Evolutionary conservation across 2,329 filamentous ascomycete species (phyloP), one percentile per base, ranked within the genome.

Genomic region (Xylaria multiplex): DNA sequence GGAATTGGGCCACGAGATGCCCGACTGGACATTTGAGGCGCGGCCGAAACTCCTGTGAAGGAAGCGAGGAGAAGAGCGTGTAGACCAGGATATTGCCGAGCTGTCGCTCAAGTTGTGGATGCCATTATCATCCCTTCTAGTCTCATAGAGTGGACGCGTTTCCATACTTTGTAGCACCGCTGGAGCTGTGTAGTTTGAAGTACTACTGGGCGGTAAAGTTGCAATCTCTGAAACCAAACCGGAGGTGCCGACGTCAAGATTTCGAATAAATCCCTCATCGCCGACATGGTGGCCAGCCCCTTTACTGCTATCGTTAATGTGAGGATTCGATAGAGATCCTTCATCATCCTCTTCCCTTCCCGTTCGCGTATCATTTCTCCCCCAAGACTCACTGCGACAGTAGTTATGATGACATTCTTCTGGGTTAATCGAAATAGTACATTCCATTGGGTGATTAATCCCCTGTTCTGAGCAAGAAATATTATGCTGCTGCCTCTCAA

Each of bases 351-450:
- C 54, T 1, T 42, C 54, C 11, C 54, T 42, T 46, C 35, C 42
- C 46, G 22, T n/a, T 13, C 40, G 22, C 9, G 54, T 57, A 57
- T 57, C 40, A 42, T n/a, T 46, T 57, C 42, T 46, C 46, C 22
- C 24, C 22, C 42, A n/a, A n/a, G 54, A 57, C 24, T 57, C n/a
- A 35, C 9, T 27, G 35, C 11, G 37, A 22, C 9, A 27, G 16
- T 16, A 27, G 22, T 24, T 22, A 27, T 13, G 54, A 22, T 45
- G 54, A 16, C 22, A 7, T n/a, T 57, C 42, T 46, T 57, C 40
- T 13, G 8, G 24, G 8, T 35, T 35, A 11, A 14, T 8, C 7
- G 42, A 6, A 22, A 13, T 35, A 4, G 13, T 35, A 5, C 35
- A 35, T 14, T 19, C 27, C 2, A 13, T 6, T 2, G 40, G 9